These are phyloP conservation scores for Leccinum ochraceum DNA, from an alignment of 768 basidiomycete species.

Conservation along the genomic window DNA sequence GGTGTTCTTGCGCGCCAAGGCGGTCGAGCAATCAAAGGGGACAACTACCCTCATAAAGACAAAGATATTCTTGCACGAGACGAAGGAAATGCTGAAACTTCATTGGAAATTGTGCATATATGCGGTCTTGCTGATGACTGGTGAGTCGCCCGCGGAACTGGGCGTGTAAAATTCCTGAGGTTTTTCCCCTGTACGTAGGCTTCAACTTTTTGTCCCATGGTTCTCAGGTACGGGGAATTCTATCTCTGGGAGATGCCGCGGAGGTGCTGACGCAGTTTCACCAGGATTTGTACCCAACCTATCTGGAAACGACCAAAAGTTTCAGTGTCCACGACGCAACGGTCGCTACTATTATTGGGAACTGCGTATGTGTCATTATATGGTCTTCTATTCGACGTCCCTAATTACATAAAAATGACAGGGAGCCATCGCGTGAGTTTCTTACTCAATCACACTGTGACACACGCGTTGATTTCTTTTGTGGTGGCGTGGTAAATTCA, in stretches of 20 bases:
- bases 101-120: slow-evolving; percentile 88
- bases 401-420: slow-evolving; percentile 14
- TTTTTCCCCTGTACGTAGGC: slow-evolving; percentile 34
- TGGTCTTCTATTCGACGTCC: not conserved
- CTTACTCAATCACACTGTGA: not conserved
- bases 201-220: slow-evolving; percentile 83
- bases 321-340: slow-evolving; percentile 61
- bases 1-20: slow-evolving; percentile 68
- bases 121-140: slow-evolving; percentile 78
- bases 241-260: not conserved
- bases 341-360: slow-evolving; percentile 81
- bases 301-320: slow-evolving; percentile 61
- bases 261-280: not conserved
- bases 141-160: slow-evolving; percentile 20
- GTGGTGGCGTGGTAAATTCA: not conserved
- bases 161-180: slow-evolving; percentile 1
- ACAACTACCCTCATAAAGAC: slow-evolving; percentile 51
- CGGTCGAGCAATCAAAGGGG: slow-evolving; percentile 46
- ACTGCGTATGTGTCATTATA: slow-evolving; percentile 46
- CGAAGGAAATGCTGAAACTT: slow-evolving; percentile 69
- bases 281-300: slow-evolving; percentile 78
- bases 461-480: not conserved
- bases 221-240: slow-evolving; percentile 45
- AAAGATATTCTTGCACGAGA: slow-evolving; percentile 70
- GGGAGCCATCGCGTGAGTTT: slow-evolving; percentile 48